A percentile compares a stretch with the other conserved stretches of the same genome.
Conservation (phyloP, 208 protist species). For the Crithidia mellificae region DNA sequence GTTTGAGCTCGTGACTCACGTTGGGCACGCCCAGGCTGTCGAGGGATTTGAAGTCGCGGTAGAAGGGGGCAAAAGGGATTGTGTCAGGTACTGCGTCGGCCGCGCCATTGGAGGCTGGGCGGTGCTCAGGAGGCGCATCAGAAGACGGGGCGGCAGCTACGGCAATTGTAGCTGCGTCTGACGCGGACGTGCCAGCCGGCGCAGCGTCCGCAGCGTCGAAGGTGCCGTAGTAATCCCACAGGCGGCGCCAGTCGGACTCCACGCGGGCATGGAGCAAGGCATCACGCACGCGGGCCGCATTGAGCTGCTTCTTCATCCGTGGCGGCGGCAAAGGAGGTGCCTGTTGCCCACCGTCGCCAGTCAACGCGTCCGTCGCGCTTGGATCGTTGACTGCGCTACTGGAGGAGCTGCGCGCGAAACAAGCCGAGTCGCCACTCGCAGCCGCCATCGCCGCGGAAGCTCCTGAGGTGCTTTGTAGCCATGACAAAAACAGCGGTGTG, state of each 20-base stretch:
- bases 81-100: constrained; percentile 10
- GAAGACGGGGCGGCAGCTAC: no score
- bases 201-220: constrained; percentile 2
- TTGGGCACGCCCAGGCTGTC: constrained; percentile 69
- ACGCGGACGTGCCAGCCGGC: no score
- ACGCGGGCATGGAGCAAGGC: constrained; percentile 44
- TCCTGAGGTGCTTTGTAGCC: constrained; percentile 11
- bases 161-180: no score
- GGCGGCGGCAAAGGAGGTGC: constrained; percentile 11
- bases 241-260: constrained; percentile 35
- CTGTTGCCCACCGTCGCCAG: no score
- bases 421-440: not conserved
- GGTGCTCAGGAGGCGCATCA: not conserved
- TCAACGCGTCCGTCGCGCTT: no score
- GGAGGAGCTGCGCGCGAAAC: not conserved
- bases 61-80: constrained; percentile 42
- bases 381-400: no score
- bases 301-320: constrained; percentile 47
- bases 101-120: not conserved
- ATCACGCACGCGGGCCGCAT: constrained; percentile 35
- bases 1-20: constrained; percentile 38
- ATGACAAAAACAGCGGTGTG: constrained; percentile 13
- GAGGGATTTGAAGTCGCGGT: constrained; percentile 55
- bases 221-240: constrained; percentile 62
- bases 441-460: not conserved